Conservation (phyloP, 805 yeast genomes). For the Candida quercuum region DNA sequence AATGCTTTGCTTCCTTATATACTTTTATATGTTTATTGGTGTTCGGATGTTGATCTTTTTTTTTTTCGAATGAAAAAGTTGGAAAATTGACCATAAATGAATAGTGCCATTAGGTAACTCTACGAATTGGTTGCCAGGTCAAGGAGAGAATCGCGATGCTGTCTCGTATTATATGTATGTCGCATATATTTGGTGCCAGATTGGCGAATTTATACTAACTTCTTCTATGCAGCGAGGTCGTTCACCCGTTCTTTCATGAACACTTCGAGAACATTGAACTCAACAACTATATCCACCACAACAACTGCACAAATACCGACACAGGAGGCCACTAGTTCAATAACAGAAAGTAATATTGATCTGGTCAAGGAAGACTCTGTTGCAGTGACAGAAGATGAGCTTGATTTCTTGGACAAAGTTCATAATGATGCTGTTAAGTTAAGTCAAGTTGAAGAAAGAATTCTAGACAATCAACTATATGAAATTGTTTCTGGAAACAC, state of each 20-base stretch:
- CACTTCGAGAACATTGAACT: slow-evolving; percentile 6
- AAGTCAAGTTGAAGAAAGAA: slow-evolving; percentile 10
- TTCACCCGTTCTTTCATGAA: slow-evolving; percentile 4
- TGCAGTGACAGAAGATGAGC: slow-evolving; percentile 1
- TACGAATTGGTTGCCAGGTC: no score
- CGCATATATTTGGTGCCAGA: no score
- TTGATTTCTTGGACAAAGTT: slow-evolving; percentile 15
- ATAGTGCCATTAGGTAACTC: no score
- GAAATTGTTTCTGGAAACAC: slow-evolving; percentile 20
- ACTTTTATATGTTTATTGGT: no score
- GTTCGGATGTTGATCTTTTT: slow-evolving; percentile 7
- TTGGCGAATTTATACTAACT: slow-evolving; percentile 1
- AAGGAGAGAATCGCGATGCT: slow-evolving; percentile 1
- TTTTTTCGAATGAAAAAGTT: slow-evolving; percentile 5
- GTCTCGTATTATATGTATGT: slow-evolving; percentile 8
- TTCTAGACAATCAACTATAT: slow-evolving; percentile 14
- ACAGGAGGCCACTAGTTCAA: slow-evolving; percentile 1
- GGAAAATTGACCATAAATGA: not conserved
- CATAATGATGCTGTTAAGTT: slow-evolving; percentile 17
- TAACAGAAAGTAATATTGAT: not conserved
- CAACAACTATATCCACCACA: slow-evolving; percentile 4
- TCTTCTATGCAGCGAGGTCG: slow-evolving; percentile 4
- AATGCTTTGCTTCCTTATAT: no score
- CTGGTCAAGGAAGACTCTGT: not conserved
- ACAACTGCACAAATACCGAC: not conserved